Evolutionary conservation across 441 rosid species (phyloP).

Genomic region (Omphalea diandra): DNA sequence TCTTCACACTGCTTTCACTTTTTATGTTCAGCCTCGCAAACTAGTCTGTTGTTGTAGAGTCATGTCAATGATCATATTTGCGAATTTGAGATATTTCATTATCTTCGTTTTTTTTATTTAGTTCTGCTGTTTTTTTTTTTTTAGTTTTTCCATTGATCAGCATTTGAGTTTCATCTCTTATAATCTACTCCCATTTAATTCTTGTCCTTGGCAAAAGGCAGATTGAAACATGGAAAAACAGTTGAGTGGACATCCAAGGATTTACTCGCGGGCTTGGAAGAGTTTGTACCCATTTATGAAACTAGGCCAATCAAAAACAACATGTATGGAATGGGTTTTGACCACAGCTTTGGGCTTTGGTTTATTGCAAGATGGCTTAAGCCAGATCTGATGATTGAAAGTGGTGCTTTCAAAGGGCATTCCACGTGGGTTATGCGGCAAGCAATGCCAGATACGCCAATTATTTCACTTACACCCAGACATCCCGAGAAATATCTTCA

Average conservation of each 20-base stretch:
- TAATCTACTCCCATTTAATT: constrained; percentile 47
- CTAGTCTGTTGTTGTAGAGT: neutral
- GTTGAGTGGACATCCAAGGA: constrained; percentile 97
- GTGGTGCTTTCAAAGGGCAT: constrained; percentile 98
- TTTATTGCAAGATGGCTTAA: constrained; percentile 83
- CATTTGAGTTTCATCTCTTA: constrained; percentile 24
- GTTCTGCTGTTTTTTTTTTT: too few species aligned
- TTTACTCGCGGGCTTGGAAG: constrained; percentile 79
- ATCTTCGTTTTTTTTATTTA: neutral
- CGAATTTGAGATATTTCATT: neutral
- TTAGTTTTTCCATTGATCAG: neutral
- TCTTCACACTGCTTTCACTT: neutral
- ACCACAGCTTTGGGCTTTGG: constrained; percentile 99
- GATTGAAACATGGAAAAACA: constrained; percentile 96
- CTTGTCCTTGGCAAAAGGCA: constrained; percentile 89
- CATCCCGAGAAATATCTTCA: constrained; percentile 90
- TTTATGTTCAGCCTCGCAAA: neutral
- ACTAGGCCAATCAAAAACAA: constrained; percentile 88
- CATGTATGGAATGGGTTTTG: constrained; percentile 98
- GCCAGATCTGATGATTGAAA: constrained; percentile 94
- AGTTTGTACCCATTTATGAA: constrained; percentile 90
- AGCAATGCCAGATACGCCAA: constrained; percentile 82
- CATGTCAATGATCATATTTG: neutral
- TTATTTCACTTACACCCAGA: constrained; percentile 78
- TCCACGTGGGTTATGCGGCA: constrained; percentile 99